Evolutionary conservation across 2,329 filamentous ascomycete species (phyloP).

Genomic region (Chrysosporium keratinophilum): DNA sequence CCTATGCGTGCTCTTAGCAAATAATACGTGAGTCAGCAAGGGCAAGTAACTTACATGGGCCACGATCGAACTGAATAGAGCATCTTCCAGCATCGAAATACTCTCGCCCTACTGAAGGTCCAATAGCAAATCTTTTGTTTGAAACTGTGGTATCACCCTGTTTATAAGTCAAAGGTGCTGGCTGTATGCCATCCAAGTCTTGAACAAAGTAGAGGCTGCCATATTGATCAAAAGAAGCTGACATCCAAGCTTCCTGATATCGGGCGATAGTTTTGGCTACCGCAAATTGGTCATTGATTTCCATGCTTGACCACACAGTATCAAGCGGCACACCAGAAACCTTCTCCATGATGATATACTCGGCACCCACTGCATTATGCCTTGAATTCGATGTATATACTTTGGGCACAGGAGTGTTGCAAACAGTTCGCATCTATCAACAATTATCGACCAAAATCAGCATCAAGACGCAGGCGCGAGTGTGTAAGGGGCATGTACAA

Average conservation of each 20-base stretch:
- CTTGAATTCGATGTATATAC: slow-evolving; percentile 8
- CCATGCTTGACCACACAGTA: slow-evolving; percentile 25
- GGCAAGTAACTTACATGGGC: slow-evolving; percentile 27
- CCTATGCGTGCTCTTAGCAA: slow-evolving; percentile 18
- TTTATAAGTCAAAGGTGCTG: slow-evolving; percentile 8
- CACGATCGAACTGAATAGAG: slow-evolving; percentile 25
- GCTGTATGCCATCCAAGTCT: neutral
- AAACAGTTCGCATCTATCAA: slow-evolving; percentile 1
- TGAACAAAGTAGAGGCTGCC: slow-evolving; percentile 23
- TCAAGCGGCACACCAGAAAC: slow-evolving; percentile 23
- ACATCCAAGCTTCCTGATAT: slow-evolving; percentile 26
- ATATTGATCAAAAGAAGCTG: slow-evolving; percentile 21
- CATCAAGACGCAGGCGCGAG: slow-evolving; percentile 17
- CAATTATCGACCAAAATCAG: slow-evolving; percentile 8
- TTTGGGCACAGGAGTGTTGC: slow-evolving; percentile 7
- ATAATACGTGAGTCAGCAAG: slow-evolving; percentile 4
- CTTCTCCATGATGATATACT: slow-evolving; percentile 21
- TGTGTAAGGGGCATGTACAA: slow-evolving; percentile 13
- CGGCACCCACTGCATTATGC: neutral
- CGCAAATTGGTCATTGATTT: slow-evolving; percentile 21
- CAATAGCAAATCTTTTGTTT: slow-evolving; percentile 27
- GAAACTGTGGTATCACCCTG: slow-evolving; percentile 1
- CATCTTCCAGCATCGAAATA: slow-evolving; percentile 26
- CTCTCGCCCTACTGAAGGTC: slow-evolving; percentile 28
- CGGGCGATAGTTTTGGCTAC: slow-evolving; percentile 22